Base-by-base conservation (phyloP, 2,329 filamentous ascomycete species). In the Hansfordia pulvinata region DNA sequence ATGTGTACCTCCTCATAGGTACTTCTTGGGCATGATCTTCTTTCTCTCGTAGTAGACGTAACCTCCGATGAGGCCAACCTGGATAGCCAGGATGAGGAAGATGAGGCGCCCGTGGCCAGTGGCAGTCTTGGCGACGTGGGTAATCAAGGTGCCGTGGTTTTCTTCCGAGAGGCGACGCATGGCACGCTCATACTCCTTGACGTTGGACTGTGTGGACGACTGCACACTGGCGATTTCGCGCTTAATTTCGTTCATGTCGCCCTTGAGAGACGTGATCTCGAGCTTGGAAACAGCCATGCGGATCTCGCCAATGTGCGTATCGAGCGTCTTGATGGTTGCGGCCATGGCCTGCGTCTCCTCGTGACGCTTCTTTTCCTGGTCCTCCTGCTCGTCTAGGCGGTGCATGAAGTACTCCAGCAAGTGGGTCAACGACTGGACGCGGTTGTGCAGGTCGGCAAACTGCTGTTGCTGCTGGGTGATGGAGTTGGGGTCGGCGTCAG, bases 11-110 rank as follows among this genome's bases (percentile, higher is more conserved):
- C 5, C 17, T 44, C 61, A 93, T 47, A 93, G 57, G 52, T 85
- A 94, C 58, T 94, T 94, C 66, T 93, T 93, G n/a, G 83, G 83
- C 51, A 74, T 71, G 36, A 64, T 73, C 54, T 77, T 71, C 45
- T 78, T 75, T 41, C 74, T 69, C 67, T 93, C 93, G 56, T 93
- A 93, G 32, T 76, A 47, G 19, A 83, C 50, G 46, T 86, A 93
- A 1, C 63, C 68, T 3, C 54, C 71, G 1, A 71, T 70, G 17
- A 92, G 58, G 37, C 84, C 47, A 25, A 81, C 46, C 54, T 94
- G 85, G 35, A 82, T 72, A 11, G 68, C 74, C 30, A 93, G 60
- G 31, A 93, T 65, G 32, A 85, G 57, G 42, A 77, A 65, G 36
- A 93, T 68, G 39, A 74, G 50, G 36, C 50, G 58, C 11, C 55